Evolutionary conservation across 2,329 filamentous ascomycete genomes (phyloP), one percentile per base, ranked within the genome.

Genomic region (Phaeosphaeria sp.): DNA sequence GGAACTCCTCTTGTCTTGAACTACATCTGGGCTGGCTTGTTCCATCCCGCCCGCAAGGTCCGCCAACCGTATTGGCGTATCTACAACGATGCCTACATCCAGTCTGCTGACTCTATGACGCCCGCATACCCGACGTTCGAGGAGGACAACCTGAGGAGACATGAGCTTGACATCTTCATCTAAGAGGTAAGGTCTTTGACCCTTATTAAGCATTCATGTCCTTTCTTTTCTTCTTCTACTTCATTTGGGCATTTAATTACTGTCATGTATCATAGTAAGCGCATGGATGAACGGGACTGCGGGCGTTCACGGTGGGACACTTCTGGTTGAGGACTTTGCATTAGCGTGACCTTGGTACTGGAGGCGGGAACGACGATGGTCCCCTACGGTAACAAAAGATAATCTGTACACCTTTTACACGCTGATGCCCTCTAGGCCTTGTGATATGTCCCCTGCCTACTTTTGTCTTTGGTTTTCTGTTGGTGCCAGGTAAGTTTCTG

Each of bases 21-120:
- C 81, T 99, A 99, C 77, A 90, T 98, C 59, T 98, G 93, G 93
- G 94, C 95, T 0, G 95, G 95, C 18, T 83, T 99, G 18, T 99
- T 99, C 84, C 96, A 99, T 75, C 94, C 95, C 0, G 95, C 95
- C 2, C 87, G 95, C 62, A 98, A 98, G 81, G 95, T 99, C 53
- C 87, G 95, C 60, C 89, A 88, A 63, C 95, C 96, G 20, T 99
- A 98, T 81, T 99, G 95, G 94, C 85, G 95, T 57, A 82, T 99
- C 44, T 97, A 97, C 81, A 99, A 99, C 71, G 93, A 97, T 77
- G 92, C 93, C 3, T 99, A 99, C 74, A 94, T 98, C 48, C 92
- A 96, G 74, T 89, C 86, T 30, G 94, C 94, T 18, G 95, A 99
- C 78, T 88, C 92, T 25, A 96, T 99, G 88, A 91, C 99, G 54